Base-by-base conservation (phyloP, 495 filamentous ascomycete species). In the Penicillium antarcticum region DNA sequence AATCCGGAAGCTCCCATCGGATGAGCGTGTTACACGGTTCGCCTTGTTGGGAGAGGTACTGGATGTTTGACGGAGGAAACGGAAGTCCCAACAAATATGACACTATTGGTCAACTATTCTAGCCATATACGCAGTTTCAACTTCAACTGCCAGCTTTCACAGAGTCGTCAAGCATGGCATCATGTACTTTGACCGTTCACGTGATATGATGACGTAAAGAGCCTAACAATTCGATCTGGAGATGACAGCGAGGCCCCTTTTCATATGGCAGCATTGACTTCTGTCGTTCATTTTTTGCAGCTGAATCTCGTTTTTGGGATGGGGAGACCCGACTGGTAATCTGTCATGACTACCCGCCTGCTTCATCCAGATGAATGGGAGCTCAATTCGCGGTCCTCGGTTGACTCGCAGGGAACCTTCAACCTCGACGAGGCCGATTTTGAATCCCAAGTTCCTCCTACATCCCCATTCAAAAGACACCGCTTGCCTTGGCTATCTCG, bases 341-440 rank as follows among this genome's bases (percentile, higher is more conserved):
- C 41, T 54, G 59, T 40, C 48, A 79, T 79, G 75, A 63, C 73
- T 49, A 53, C 66, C 32, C 71, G 67, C 40, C 58, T 76, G 51
- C 58, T 73, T 21, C 66, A 72, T 40, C 70, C 72, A 7, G 71
- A 78, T 53, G 73, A 75, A 57, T 78, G 76, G 48, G 72, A 77
- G 58, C 63, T 77, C 37, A 71, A 62, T 23, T 60, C 67, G 42
- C 69, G 72, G 23, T 72, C 72, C 5, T 78, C 76, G 1, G 43
- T 68, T 34, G 74, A 79, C 40, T 76, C 75, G 2, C 60, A 73
- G 41, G 73, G 68, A 38, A 71, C 64, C 36, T 75, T 78, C 55
- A 70, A 78, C 51, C 68, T 80, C 21, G 73, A 79, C 45, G 73
- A 74, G 29, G 70, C 63, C 51, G 75, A 78, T 53, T 79, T 78